Base-by-base conservation (phyloP, 768 basidiomycete genomes). In the Podaxis pistillaris region DNA sequence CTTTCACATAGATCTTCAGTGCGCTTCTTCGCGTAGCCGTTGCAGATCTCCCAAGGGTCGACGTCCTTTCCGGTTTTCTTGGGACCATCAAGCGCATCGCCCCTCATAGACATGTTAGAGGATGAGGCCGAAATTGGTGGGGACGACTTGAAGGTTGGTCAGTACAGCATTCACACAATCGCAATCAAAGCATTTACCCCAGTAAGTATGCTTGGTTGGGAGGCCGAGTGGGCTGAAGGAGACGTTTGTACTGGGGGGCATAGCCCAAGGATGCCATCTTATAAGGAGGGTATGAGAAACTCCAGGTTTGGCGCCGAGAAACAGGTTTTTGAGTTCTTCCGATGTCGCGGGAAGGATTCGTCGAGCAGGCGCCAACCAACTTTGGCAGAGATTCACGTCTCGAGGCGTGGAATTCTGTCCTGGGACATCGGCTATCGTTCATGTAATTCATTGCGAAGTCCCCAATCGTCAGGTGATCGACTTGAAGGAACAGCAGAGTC, bases 1-100 rank as follows among this genome's bases (percentile, higher is more conserved):
- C 26, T 54, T 22, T 56, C 52, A 50, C 59, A 61, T 24, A 60
- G 33, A 13, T 47, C 53, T 47, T 61, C 37, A 40, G 60, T 57
- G 37, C 61, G 60, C 19, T 56, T 51, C 28, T 46, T 54, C 17
- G 37, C 53, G n/a, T 46, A 24, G 36, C 47, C n/a, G 22, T 51
- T 51, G 40, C 59, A 60, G 30, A 53, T 19, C 19, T 49, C 49
- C 59, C 59, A 60, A 13, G 59, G 40, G 38, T 60, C 59, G n/a
- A 68, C 50, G 37, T 26, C 51, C 12, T n/a, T 9, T 8, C 8
- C 17, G 7, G 46, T 19, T 8, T 52, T 52, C 17, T 52, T 33
- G 12, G 26, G 26, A 2, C 26, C 51, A 13, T 28, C 51, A 13
- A 28, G 26, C 12, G 13, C 51, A 22, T 13, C 30, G 6, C 30